These are phyloP conservation scores for Fraxinus sp. DNA, from an alignment of 305 asterid species.

Conservation along the genomic window DNA sequence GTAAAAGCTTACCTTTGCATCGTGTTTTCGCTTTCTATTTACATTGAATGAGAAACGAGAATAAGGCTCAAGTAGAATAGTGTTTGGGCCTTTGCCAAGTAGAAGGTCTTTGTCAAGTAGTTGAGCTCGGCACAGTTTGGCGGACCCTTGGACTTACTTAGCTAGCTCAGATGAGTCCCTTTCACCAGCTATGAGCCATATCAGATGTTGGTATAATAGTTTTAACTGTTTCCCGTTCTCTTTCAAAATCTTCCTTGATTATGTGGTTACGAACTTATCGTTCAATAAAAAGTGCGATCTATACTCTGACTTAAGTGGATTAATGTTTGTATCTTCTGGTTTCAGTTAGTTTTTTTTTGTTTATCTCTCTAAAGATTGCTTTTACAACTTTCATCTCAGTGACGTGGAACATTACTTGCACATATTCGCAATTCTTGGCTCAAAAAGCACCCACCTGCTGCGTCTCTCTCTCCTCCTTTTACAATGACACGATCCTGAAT, in stretches of 20 bases:
- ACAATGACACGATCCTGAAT: slow-evolving; percentile 35
- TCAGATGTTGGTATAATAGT: background rate
- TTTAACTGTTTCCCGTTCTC: background rate
- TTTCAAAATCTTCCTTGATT: background rate
- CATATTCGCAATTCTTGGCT: slow-evolving; percentile 52
- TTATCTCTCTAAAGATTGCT: background rate
- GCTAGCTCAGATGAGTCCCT: background rate
- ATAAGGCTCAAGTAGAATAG: background rate
- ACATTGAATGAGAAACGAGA: background rate
- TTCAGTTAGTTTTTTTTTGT: background rate
- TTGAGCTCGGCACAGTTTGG: background rate
- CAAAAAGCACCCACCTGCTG: slow-evolving; percentile 53
- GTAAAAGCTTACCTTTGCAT: background rate
- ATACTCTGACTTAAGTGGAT: background rate
- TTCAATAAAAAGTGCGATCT: background rate
- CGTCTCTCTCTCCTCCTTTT: slow-evolving; percentile 63
- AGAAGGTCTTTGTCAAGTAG: background rate
- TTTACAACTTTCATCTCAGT: slow-evolving; percentile 29
- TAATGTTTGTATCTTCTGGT: background rate
- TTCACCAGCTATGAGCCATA: background rate
- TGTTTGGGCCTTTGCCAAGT: background rate
- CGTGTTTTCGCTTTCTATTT: background rate
- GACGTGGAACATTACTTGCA: slow-evolving; percentile 62
- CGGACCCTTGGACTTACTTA: background rate
- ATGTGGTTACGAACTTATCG: background rate